phyloP scores from a whole-genome alignment of 768 basidiomycete species.

The Nidula microcarpa region DNA sequence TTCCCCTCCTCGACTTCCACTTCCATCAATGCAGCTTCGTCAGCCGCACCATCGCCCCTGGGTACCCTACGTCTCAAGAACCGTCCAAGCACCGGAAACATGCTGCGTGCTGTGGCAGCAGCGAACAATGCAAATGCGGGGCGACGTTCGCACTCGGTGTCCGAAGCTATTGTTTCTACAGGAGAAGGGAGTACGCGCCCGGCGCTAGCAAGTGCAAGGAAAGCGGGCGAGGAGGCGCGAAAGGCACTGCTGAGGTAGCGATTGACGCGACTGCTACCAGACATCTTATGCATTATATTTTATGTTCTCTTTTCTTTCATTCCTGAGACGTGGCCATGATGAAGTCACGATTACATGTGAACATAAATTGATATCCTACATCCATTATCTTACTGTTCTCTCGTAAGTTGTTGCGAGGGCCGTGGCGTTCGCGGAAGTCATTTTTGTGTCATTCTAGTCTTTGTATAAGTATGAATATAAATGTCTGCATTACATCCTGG shows the following conservation, averaged over 20 bases:
- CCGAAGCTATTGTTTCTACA: constrained; percentile 6
- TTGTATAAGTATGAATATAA: too few species aligned
- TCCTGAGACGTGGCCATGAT: too few species aligned
- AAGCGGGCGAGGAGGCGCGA: constrained; percentile 49
- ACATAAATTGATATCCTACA: too few species aligned
- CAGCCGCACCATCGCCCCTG: neutral
- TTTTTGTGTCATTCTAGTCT: too few species aligned
- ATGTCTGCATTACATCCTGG: too few species aligned
- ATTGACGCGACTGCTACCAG: neutral
- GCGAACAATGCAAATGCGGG: constrained; percentile 39
- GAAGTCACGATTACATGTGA: too few species aligned
- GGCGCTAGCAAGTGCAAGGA: constrained; percentile 41
- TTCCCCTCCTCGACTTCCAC: constrained; percentile 1
- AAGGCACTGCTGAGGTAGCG: constrained; percentile 38
- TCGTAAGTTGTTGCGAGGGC: too few species aligned
- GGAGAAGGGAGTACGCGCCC: constrained; percentile 24
- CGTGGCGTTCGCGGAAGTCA: too few species aligned
- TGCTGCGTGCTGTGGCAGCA: constrained; percentile 59
- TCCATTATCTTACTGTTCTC: too few species aligned
- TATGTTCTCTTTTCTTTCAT: too few species aligned
- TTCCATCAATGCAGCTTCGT: neutral
- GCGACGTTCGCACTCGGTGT: constrained; percentile 12
- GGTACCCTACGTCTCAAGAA: constrained; percentile 22
- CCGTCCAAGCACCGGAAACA: constrained; percentile 47
- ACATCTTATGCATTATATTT: too few species aligned